Conservation (phyloP, 106 monocot genomes). For the Alisma plantagoaquatica region DNA sequence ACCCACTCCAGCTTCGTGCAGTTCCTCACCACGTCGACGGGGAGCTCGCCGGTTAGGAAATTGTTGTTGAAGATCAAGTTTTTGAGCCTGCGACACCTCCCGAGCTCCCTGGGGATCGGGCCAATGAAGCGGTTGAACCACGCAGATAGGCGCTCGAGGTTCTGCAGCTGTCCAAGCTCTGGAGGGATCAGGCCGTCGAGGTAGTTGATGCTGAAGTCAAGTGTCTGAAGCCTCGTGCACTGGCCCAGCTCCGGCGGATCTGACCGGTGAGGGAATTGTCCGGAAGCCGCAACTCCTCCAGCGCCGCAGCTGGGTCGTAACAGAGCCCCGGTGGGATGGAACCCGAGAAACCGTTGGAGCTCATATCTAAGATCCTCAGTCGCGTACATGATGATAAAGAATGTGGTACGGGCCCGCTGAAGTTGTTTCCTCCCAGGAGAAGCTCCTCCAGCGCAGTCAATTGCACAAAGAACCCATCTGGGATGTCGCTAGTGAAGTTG, state of each 20-base stretch:
- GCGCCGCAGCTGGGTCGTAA: constrained; percentile 32
- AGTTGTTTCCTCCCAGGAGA: constrained; percentile 54
- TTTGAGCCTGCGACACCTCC: constrained; percentile 22
- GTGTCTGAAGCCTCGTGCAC: too few species aligned
- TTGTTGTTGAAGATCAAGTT: constrained; percentile 84
- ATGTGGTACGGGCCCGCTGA: constrained; percentile 33
- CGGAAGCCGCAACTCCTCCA: too few species aligned
- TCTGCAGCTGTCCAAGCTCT: constrained; percentile 20
- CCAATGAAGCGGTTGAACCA: constrained; percentile 70
- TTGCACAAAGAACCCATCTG: constrained; percentile 13
- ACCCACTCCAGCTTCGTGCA: constrained; percentile 67
- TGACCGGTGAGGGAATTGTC: constrained; percentile 48
- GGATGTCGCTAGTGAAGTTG: constrained; percentile 33
- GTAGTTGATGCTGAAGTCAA: constrained; percentile 73
- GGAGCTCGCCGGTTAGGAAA: constrained; percentile 40
- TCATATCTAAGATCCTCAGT: constrained; percentile 32
- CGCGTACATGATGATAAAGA: constrained; percentile 22
- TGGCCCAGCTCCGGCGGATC: too few species aligned
- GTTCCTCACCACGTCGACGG: constrained; percentile 33
- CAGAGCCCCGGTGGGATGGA: constrained; percentile 35
- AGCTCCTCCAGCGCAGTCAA: constrained; percentile 22
- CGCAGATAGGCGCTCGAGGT: constrained; percentile 66
- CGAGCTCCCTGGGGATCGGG: constrained; percentile 50
- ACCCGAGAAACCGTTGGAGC: too few species aligned
- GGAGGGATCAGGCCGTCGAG: constrained; percentile 52